Conservation (phyloP, 179 eudicot genomes). For the Beta macrorhiza region DNA sequence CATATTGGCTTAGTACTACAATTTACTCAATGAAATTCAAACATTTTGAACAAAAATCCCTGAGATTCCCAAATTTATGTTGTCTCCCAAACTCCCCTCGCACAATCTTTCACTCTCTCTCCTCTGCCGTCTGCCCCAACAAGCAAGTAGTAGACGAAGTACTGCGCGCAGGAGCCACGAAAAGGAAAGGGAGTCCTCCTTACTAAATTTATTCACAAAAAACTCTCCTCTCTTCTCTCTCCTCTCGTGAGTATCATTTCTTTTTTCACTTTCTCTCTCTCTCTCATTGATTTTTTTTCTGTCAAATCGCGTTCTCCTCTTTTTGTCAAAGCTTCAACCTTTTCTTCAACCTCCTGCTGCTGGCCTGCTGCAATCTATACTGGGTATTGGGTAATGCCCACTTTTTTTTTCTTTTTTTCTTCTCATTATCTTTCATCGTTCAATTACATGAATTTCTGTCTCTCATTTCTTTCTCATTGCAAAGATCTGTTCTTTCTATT, state of each 20-base stretch:
- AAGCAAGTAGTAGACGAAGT: neutral
- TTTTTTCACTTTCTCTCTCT: no score
- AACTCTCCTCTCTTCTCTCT: slow-evolving; percentile 20
- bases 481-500: slow-evolving; percentile 33
- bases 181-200: neutral
- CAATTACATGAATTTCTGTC: neutral
- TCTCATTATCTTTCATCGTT: neutral
- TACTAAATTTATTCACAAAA: slow-evolving; percentile 1
- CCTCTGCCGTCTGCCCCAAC: neutral
- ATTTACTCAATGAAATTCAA: neutral
- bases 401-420: neutral
- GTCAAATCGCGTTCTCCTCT: no score
- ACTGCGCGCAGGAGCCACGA: neutral
- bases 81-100: neutral
- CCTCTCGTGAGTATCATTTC: slow-evolving; percentile 39
- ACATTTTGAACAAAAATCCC: slow-evolving; percentile 1
- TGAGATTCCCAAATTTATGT: neutral
- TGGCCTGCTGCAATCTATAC: slow-evolving; percentile 9
- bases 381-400: slow-evolving; percentile 23
- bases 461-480: neutral
- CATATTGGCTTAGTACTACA: neutral
- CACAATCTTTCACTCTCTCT: neutral
- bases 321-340: slow-evolving; percentile 11
- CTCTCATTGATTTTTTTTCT: no score
- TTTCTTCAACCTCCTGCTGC: slow-evolving; percentile 12